A percentile compares a stretch with the other conserved stretches of the same genome.
Conservation (phyloP, 2,329 filamentous ascomycete species). For the Fusarium camptoceras region DNA sequence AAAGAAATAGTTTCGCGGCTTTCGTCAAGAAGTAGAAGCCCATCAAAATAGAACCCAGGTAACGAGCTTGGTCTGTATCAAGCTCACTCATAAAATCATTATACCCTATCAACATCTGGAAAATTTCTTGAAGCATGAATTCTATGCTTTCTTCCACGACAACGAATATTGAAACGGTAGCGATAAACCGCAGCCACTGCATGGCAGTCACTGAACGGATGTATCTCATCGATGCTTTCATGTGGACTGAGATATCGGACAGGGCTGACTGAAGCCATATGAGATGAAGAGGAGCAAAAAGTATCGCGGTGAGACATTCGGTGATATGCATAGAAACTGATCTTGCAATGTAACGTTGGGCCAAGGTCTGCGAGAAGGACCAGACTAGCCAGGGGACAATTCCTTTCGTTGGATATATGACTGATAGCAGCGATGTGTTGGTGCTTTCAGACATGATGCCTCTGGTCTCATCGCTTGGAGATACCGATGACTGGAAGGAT, state of each 20-base stretch:
- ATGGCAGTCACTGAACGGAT: neutral
- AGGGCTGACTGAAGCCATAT: constrained; percentile 1
- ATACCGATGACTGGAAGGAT: neutral
- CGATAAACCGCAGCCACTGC: neutral
- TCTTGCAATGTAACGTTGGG: neutral
- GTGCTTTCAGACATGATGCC: too few relatives aligned
- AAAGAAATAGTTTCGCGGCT: neutral
- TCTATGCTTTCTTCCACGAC: neutral
- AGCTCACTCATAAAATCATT: neutral
- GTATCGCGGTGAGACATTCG: neutral
- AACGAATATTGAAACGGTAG: neutral
- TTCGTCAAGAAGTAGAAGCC: neutral
- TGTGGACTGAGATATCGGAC: accelerated
- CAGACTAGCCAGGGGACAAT: neutral
- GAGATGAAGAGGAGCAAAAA: neutral
- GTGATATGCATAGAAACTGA: accelerated
- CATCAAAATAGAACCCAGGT: accelerated
- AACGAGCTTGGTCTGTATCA: neutral
- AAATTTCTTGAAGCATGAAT: neutral
- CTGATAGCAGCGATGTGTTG: neutral
- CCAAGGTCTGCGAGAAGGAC: neutral
- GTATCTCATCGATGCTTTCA: neutral
- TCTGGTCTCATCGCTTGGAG: too few relatives aligned
- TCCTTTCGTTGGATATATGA: constrained; percentile 1
- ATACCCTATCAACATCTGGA: neutral